A percentile compares a stretch with the other conserved stretches of the same genome.
Evolutionary conservation across 306 rosid genomes (phyloP).

Genomic region (Styphnolobium japonicum): DNA sequence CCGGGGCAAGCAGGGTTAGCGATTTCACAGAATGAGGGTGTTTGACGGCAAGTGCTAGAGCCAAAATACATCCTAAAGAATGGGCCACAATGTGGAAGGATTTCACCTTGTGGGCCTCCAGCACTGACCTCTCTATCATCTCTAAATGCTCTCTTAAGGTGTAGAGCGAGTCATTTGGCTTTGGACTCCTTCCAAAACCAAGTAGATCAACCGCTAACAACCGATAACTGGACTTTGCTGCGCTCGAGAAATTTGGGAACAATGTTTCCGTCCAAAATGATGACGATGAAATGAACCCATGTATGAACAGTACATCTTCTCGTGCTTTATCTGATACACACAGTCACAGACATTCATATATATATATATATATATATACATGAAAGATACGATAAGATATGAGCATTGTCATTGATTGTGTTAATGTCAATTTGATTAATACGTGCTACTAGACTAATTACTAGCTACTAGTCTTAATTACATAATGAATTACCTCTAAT

Average conservation of each 20-base stretch:
- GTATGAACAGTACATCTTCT: conserved; percentile 83
- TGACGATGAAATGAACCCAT: conserved; percentile 92
- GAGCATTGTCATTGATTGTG: too few species aligned
- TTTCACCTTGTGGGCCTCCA: conserved; percentile 69
- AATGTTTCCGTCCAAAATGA: conserved; percentile 89
- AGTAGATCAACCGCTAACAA: conserved; percentile 84
- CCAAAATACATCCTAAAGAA: conserved; percentile 88
- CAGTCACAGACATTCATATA: too few species aligned
- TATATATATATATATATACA: too few species aligned
- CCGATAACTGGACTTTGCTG: conserved; percentile 50
- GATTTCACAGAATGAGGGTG: conserved; percentile 77
- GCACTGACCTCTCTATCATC: conserved; percentile 71
- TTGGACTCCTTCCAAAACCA: conserved; percentile 94
- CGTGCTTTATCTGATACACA: conserved; percentile 32
- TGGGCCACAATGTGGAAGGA: conserved; percentile 96
- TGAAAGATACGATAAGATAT: too few species aligned
- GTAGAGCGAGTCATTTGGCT: conserved; percentile 78
- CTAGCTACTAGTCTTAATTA: too few species aligned
- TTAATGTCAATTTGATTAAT: too few species aligned
- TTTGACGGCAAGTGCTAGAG: conserved; percentile 78
- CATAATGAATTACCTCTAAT: too few species aligned
- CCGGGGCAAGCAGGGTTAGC: conserved; percentile 90
- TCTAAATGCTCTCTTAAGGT: conserved; percentile 83
- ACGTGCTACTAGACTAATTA: too few species aligned
- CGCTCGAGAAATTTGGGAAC: conserved; percentile 68